A percentile compares a stretch with the other conserved stretches of the same genome.
Evolutionary conservation across 805 yeast species (phyloP).

Genomic region (Ogataea paradorogensis): DNA sequence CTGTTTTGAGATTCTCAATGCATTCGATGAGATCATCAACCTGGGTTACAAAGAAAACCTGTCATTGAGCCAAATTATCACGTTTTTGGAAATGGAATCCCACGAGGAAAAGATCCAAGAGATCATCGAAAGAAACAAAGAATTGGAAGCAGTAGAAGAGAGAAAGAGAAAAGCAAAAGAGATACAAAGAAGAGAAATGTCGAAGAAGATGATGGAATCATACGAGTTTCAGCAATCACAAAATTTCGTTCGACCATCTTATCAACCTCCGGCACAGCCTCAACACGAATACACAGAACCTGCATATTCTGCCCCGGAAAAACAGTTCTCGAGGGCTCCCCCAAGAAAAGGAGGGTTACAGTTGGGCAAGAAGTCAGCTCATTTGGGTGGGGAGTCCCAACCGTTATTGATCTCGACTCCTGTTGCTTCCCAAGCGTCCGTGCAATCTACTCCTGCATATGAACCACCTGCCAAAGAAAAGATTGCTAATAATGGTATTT

Average conservation of each 20-base stretch:
- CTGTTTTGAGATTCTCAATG: constrained; percentile 85
- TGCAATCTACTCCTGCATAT: constrained; percentile 18
- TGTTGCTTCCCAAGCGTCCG: constrained; percentile 18
- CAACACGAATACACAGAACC: constrained; percentile 15
- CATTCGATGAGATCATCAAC: constrained; percentile 90
- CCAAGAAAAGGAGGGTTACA: constrained; percentile 72
- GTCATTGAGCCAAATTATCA: constrained; percentile 74
- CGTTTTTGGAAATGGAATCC: constrained; percentile 94
- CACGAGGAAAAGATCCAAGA: constrained; percentile 99
- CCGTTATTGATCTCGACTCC: constrained; percentile 31
- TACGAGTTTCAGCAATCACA: constrained; percentile 23
- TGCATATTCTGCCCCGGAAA: constrained; percentile 8
- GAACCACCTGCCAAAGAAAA: constrained; percentile 32
- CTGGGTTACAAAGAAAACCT: constrained; percentile 89
- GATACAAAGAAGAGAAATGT: constrained; percentile 75
- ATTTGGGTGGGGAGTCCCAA: constrained; percentile 26
- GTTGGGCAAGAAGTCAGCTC: constrained; percentile 55
- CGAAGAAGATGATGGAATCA: constrained; percentile 54
- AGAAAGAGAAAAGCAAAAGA: constrained; percentile 94
- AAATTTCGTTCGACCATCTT: constrained; percentile 19
- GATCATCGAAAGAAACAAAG: constrained; percentile 94
- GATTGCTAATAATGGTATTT: constrained; percentile 67
- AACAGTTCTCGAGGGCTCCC: constrained; percentile 29
- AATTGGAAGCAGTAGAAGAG: constrained; percentile 94
- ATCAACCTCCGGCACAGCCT: constrained; percentile 25